Evolutionary conservation across 768 basidiomycete species (phyloP).

Genomic region (Chalciporus piperatus): DNA sequence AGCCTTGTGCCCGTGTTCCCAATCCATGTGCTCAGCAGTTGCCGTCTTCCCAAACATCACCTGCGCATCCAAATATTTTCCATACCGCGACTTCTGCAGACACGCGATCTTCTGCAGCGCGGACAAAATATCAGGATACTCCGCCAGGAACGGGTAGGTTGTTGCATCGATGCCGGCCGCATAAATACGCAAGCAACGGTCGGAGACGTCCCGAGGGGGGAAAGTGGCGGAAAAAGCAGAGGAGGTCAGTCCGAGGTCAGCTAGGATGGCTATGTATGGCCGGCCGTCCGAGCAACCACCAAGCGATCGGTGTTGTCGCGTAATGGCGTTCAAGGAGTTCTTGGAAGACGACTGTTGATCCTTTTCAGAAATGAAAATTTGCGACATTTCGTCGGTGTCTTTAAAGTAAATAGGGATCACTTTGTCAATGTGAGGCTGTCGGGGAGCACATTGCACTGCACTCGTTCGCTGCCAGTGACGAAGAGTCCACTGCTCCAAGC

Average conservation of each 20-base stretch:
- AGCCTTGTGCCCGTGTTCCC: constrained; percentile 3
- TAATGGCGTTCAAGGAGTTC: no score
- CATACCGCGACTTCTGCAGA: neutral
- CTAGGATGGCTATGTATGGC: constrained; percentile 12
- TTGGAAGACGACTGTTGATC: neutral
- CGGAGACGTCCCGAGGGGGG: neutral
- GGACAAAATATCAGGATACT: neutral
- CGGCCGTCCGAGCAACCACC: no score
- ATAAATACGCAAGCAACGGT: constrained; percentile 7
- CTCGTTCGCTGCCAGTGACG: neutral
- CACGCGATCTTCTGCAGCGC: neutral
- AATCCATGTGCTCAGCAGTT: neutral
- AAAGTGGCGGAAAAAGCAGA: no score
- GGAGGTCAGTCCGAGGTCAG: constrained; percentile 12
- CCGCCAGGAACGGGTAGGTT: constrained; percentile 8
- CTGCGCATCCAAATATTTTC: neutral
- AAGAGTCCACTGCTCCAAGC: constrained; percentile 1
- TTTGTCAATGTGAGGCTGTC: no score
- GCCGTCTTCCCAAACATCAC: constrained; percentile 1
- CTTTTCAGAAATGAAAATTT: constrained; percentile 21
- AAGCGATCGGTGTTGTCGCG: no score
- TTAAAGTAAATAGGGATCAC: no score
- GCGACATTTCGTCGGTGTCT: neutral
- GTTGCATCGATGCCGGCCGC: neutral
- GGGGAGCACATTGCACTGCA: no score